Evolutionary conservation across 83 land plant species (phyloP), one percentile per base, ranked within the genome.

Genomic region (Isoetes engelmannii): DNA sequence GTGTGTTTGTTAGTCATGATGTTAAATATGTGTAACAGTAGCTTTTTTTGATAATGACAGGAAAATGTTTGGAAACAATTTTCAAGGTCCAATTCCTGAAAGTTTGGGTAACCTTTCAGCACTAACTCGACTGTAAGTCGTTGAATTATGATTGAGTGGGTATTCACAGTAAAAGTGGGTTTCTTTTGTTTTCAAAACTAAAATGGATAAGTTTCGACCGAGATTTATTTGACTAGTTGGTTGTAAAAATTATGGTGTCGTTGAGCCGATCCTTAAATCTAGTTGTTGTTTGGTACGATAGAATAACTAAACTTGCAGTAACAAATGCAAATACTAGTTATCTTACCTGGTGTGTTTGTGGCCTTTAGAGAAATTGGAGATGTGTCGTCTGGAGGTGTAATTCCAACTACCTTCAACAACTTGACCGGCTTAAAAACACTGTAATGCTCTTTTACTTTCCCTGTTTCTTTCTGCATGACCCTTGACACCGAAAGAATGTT

Each of bases 341-440:
- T 28, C 37, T 28, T 28, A 65, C 13, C 13, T 18, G 12, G 67
- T 10, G 2, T 50, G 2, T 12, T 68, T 18, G 37, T 28, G 37
- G 2, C 37, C 37, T 59, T 59, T 59, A 59, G 62, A 59, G 62
- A 59, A 18, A 18, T 59, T 12, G 62, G 62, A 12, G 62, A 59
- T 37, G 28, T 59, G 28, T 7, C 62, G 8, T 59, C 62, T 8
- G 62, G 62, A 59, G 62, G 62, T 59, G 20, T 10, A 59, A 59
- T 59, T 18, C 62, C 62, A 59, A 19, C 12, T 9, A 18, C 4
- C 28, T 37, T 59, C 62, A 59, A 18, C 19, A 59, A 8, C 18
- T 59, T 59, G 62, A 59, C 18, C 0, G 62, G 19, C 9, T 12
- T 59, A 59, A 59, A 18, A 18, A 59, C 18, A 42, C 19, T 59